A percentile compares a stretch with the other conserved stretches of the same genome.
phyloP scores from a whole-genome alignment of 345 rosid species.

The Pugionium cornutum region DNA sequence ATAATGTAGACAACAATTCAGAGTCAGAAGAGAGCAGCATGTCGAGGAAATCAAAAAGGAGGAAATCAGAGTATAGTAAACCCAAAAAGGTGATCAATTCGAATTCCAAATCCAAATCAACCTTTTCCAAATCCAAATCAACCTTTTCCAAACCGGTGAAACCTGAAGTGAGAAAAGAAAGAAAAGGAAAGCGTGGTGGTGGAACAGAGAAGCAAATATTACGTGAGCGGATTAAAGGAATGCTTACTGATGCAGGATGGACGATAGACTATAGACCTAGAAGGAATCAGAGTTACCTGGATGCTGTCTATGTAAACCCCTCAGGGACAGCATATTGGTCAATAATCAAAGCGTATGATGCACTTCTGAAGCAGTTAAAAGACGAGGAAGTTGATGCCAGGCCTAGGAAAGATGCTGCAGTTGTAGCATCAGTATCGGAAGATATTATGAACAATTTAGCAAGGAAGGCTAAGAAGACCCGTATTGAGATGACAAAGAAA shows the following conservation, averaged over 20 bases:
- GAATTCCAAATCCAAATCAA: conserved; percentile 43
- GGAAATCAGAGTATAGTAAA: conserved; percentile 39
- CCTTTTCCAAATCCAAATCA: conserved; percentile 48
- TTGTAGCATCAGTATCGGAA: conserved; percentile 66
- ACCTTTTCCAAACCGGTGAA: conserved; percentile 43
- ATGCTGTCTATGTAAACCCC: conserved; percentile 93
- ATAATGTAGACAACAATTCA: conserved; percentile 43
- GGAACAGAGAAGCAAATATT: conserved; percentile 97
- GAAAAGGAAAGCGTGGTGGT: conserved; percentile 67
- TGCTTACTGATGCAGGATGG: conserved; percentile 97
- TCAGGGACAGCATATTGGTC: conserved; percentile 96
- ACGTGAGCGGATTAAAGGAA: conserved; percentile 79
- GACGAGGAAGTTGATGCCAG: conserved; percentile 56
- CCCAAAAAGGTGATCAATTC: conserved; percentile 38
- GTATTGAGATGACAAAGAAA: conserved; percentile 56
- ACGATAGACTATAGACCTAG: conserved; percentile 88
- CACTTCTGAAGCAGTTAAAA: conserved; percentile 66
- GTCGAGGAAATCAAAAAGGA: conserved; percentile 46
- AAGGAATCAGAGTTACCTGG: conserved; percentile 76
- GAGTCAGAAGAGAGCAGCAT: conserved; percentile 59
- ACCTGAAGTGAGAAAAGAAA: conserved; percentile 49
- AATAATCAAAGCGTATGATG: conserved; percentile 89
- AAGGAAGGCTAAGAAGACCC: conserved; percentile 71
- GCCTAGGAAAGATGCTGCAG: conserved; percentile 48
- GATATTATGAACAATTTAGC: conserved; percentile 69